phyloP scores from a whole-genome alignment of 2,329 filamentous ascomycete genomes.

The Triangularia setosa region DNA sequence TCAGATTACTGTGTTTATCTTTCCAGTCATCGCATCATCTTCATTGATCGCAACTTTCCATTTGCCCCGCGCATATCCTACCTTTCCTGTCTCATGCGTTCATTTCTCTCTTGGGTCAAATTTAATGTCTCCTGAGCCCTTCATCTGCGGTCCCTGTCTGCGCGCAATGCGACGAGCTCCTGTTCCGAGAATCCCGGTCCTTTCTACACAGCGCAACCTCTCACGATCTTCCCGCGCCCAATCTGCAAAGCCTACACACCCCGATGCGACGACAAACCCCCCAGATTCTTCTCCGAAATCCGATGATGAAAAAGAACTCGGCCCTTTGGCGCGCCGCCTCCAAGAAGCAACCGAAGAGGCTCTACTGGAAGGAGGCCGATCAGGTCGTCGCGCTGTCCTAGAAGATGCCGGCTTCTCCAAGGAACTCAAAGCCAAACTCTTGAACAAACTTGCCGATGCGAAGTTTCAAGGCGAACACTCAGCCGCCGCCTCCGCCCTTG shows the following conservation, averaged over 20 bases:
- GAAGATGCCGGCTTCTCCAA: slow-evolving; percentile 62
- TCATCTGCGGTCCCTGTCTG: slow-evolving; percentile 15
- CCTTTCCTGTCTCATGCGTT: neutral
- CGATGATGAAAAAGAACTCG: slow-evolving; percentile 29
- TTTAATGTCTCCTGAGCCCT: slow-evolving; percentile 16
- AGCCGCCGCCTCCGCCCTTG: slow-evolving; percentile 41
- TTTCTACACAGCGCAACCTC: slow-evolving; percentile 1
- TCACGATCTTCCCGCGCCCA: neutral
- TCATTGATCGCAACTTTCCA: neutral
- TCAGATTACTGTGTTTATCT: slow-evolving; percentile 12
- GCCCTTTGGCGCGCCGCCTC: slow-evolving; percentile 54
- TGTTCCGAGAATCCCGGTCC: neutral
- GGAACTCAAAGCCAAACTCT: slow-evolving; percentile 56
- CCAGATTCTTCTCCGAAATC: neutral
- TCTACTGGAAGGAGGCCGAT: slow-evolving; percentile 54
- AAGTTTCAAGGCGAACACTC: slow-evolving; percentile 51
- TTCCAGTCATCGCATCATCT: neutral
- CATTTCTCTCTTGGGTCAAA: neutral
- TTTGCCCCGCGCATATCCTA: neutral
- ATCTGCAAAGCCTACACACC: neutral
- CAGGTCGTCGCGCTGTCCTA: slow-evolving; percentile 53
- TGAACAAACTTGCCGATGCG: slow-evolving; percentile 53
- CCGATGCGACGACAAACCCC: neutral
- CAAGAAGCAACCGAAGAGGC: slow-evolving; percentile 62
- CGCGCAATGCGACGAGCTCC: slow-evolving; percentile 10